phyloP scores from a whole-genome alignment of 164 flowering plant species.

The Buxus sempervirens region DNA sequence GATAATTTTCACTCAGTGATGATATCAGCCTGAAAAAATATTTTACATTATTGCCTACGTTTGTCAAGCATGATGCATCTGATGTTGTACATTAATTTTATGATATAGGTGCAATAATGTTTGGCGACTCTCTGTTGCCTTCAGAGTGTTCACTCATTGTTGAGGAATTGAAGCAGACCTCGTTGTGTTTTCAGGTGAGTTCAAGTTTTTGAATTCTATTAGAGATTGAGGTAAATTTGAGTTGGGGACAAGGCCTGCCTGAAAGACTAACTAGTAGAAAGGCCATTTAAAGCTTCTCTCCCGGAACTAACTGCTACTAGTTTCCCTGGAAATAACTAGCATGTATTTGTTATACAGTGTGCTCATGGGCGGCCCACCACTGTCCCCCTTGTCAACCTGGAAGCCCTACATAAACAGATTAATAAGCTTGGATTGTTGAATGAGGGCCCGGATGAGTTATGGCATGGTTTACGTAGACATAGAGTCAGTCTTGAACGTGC shows the following conservation, averaged over 20 bases:
- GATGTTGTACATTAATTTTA: background rate
- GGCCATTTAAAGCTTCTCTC: background rate
- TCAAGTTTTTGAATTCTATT: background rate
- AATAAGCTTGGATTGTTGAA: conserved; percentile 30
- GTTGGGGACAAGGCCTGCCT: background rate
- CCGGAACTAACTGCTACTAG: too few species aligned
- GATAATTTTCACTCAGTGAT: too few species aligned
- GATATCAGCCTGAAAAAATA: background rate
- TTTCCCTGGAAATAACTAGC: background rate
- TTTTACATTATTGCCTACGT: background rate
- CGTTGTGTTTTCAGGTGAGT: conserved; percentile 89
- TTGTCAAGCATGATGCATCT: background rate
- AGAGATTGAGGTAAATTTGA: background rate
- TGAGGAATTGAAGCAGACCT: conserved; percentile 83
- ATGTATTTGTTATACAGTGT: conserved; percentile 50
- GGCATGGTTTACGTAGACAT: conserved; percentile 69
- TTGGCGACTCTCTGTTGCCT: conserved; percentile 85
- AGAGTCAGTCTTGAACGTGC: conserved; percentile 53
- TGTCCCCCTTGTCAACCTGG: conserved; percentile 77
- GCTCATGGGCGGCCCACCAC: conserved; percentile 99
- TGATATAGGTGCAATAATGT: conserved; percentile 89
- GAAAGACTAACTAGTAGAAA: background rate
- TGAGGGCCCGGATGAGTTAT: conserved; percentile 27
- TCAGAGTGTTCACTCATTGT: conserved; percentile 94
- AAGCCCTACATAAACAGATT: conserved; percentile 69